Evolutionary conservation across 2,329 filamentous ascomycete genomes (phyloP), one percentile per base, ranked within the genome.

Genomic region (Fusarium longipes): DNA sequence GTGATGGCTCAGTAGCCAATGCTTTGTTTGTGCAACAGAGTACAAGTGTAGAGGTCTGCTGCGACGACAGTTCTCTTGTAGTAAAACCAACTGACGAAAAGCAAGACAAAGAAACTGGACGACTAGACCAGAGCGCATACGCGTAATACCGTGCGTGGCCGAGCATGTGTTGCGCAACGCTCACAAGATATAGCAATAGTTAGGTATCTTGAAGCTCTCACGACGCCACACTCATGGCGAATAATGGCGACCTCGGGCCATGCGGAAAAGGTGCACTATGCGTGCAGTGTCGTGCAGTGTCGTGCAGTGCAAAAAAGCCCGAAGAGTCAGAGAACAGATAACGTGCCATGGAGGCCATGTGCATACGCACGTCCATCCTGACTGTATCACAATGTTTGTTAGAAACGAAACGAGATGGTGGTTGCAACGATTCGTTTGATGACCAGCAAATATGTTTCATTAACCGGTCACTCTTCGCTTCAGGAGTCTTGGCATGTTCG

Each of bases 401-500:
- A 60, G 27, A 45, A 54, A 42, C 36, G 20, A 38, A 67, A 44
- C 47, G 44, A 60, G 50, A 49, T 60, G 22, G 48, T 30, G 43
- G 61, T 49, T 53, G 52, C 32, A 36, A 45, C 30, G 57, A 51
- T 52, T 55, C 30, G 54, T 59, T 51, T 36, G 49, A 61, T 22
- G 51, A 48, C 32, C 58, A 49, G 29, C 36, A 65, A 38, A 54
- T 10, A n/a, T 68, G 63, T 65, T 68, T 68, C 63, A 63, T 64
- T 51, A 64, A 58, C 50, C 50, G 60, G 63, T 57, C 38, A 36
- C 42, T 57, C 38, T 58, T 70, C 66, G 68, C 61, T 70, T 67
- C 24, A 18, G 22, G 30, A 35, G 18, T 55, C 70, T 72, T 73
- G 71, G 69, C 71, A 57, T 62, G 14, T 32, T 27, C 65, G 57